Evolutionary conservation across 2,329 filamentous ascomycete species (phyloP), one percentile per base, ranked within the genome.

Genomic region (Coniella vitis): DNA sequence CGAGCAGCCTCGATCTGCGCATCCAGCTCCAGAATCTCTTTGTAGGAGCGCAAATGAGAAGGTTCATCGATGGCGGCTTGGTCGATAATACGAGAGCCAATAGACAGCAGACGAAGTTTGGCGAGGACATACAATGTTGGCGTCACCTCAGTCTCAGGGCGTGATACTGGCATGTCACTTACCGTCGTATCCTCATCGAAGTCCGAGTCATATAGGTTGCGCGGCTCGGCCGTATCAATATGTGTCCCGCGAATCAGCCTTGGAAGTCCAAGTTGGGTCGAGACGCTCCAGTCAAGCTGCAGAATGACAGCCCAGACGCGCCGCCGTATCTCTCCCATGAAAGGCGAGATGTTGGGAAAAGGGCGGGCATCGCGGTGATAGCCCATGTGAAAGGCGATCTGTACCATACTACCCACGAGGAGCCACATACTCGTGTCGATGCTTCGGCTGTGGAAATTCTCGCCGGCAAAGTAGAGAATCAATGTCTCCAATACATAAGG

Each of bases 271-370:
- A 73, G 60, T 39, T 71, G 68, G 20, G 65, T 66, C 0, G 69
- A 69, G 4, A 69, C 60, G 4, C 67, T 52, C 3, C 69, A 59
- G 48, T 75, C 71, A 16, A 71, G 56, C 57, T 69, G 67, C 39
- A 60, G 61, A 1, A 73, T 60, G 14, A 64, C 59, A 16, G 63
- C 58, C 71, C 71, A 75, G 0, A 66, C 51, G 8, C 72, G 61
- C 16, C 72, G 63, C 29, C 72, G 57, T 63, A 74, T 70, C 54
- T 75, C 72, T 7, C 68, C 67, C n/a, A 67, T 58, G 44, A 72
- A 70, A 1, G 64, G 59, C 1, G 66, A 62, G 19, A 75, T 64
- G n/a, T 60, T 60, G 0, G 65, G 59, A 49, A 70, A 73, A 47
- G 69, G 62, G 14, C 55, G 59, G 1, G 69, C 60, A 50, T 75